Evolutionary conservation across 371 early-diverging fungal species (phyloP), one percentile per base, ranked within the genome.

Genomic region (Rhizopus delemar): DNA sequence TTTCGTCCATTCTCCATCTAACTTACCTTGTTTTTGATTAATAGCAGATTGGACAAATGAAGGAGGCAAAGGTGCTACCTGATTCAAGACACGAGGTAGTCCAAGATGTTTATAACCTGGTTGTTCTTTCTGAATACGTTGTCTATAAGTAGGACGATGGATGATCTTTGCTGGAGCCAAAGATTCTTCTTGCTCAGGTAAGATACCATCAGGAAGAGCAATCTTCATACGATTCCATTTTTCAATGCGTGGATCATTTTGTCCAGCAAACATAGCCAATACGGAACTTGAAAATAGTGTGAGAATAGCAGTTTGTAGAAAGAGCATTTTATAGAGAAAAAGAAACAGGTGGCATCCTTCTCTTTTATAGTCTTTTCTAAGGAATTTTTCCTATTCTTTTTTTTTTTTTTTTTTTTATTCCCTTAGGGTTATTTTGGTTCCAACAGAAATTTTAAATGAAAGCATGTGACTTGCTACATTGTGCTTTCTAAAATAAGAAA

Each of bases 171-270:
- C 39, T 9, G 39, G 39, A 9, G 39, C 39, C 12, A 39, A 12
- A 7, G 8, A 7, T 39, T 39, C 39, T 39, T 39, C 39, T 39
- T 49, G 51, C 33, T 49, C 51, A 32, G 53, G 29, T 16, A 52
- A 51, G 6, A 52, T 3, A n/a, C 59, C 46, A 13, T 59, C 59
- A 16, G 59, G 59, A 13, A 52, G 29, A 46, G 59, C 53, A 12
- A 52, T 35, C 29, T 59, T 59, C 46, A 59, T 59, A 28, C 32
- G 51, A 1, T 11, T 35, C 59, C 53, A 52, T 22, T 22, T 43
- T 16, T 46, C 34, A 11, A 46, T 43, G 16, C 56, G 41, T 8
- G 56, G 46, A 16, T 56, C 46, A 11, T 39, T 39, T 12, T 39
- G 39, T 7, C 39, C 9, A 9, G 39, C 8, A 39, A 39, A 39